A percentile compares a stretch with the other conserved stretches of the same genome.
Conservation (phyloP, 2,329 filamentous ascomycete genomes). For the Aspergillus fijiensis region DNA sequence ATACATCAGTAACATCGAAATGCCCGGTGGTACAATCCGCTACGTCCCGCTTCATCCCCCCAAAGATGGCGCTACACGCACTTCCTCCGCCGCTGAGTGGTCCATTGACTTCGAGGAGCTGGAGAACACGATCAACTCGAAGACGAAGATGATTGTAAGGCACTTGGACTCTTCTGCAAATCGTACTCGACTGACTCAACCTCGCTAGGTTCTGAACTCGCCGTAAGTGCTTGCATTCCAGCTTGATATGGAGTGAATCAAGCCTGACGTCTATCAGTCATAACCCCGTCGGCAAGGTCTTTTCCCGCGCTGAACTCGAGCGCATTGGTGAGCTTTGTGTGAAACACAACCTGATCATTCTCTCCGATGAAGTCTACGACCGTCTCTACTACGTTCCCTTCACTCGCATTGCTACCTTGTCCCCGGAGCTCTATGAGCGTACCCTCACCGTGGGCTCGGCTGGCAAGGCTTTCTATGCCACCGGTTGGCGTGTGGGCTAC, state of each 20-base stretch:
- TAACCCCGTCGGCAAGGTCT: conserved; percentile 96
- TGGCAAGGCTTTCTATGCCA: conserved; percentile 98
- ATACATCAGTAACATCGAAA: conserved; percentile 97
- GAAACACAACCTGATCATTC: conserved; percentile 89
- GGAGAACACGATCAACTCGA: conserved; percentile 74
- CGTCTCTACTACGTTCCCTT: conserved; percentile 93
- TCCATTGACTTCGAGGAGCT: conserved; percentile 79
- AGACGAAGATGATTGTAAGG: conserved; percentile 90
- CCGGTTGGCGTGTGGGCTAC: conserved; percentile 95
- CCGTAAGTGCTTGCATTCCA: conserved; percentile 38
- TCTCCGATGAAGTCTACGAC: conserved; percentile 93
- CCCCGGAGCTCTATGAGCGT: conserved; percentile 80
- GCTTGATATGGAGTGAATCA: not conserved
- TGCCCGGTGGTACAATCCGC: conserved; percentile 91
- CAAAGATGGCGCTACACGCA: conserved; percentile 71
- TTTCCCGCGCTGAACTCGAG: conserved; percentile 77
- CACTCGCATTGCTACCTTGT: conserved; percentile 85
- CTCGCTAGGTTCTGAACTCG: conserved; percentile 48
- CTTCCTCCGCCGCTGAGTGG: conserved; percentile 86
- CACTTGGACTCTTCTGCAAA: not conserved
- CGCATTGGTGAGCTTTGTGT: conserved; percentile 85
- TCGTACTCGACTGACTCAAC: conserved; percentile 6
- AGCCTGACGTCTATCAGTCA: conserved; percentile 50
- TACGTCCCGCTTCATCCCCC: conserved; percentile 96
- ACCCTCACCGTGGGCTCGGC: conserved; percentile 94